Base-by-base conservation (phyloP, 805 yeast genomes). In the Groenewaldozyma salmanticensis region DNA sequence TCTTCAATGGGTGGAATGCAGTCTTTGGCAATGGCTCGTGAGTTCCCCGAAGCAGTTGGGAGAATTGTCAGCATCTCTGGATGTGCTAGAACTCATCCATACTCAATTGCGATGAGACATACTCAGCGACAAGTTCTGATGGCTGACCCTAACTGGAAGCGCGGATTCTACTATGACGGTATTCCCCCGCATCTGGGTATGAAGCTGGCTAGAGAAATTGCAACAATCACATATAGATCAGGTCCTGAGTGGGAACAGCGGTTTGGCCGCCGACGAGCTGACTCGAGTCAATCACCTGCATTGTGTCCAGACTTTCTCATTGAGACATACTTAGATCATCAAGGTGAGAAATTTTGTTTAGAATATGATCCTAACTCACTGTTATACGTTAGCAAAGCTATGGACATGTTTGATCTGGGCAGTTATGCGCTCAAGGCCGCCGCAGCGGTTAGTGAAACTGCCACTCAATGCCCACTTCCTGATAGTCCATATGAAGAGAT, bases 1-100 rank as follows among this genome's bases (percentile, higher is more conserved):
- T 79, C 94, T 2, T 84, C 95, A 0, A 84, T 88, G 94, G 96
- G 96, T n/a, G 96, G 96, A n/a, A 86, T 88, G 96, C 96, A 87
- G 64, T 79, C 90, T 5, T 68, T 88, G 42, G 94, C 96, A 0
- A 84, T 77, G 59, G 95, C 86, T 1, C 72, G 76, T 57, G 94
- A 82, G 54, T 88, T 82, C 53, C 82, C 94, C 1, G 79, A 80
- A 37, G 73, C 70, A 42, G 95, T 87, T 2, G 72, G 71, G 4
- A 77, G 80, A 40, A 70, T 88, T 2, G 74, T 86, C 1, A 73
- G 84, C n/a, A 83, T 88, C 21, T 79, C 90, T 33, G 96, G 94
- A 2, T 87, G 96, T 65, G 95, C 95, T 2, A 72, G 94, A 54
- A 84, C 95, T 1, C 96, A 88, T 59, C 96, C 96, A 1, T 82